Base-by-base conservation (phyloP, 2,329 filamentous ascomycete species). In the Fusarium sterilihyphosum region DNA sequence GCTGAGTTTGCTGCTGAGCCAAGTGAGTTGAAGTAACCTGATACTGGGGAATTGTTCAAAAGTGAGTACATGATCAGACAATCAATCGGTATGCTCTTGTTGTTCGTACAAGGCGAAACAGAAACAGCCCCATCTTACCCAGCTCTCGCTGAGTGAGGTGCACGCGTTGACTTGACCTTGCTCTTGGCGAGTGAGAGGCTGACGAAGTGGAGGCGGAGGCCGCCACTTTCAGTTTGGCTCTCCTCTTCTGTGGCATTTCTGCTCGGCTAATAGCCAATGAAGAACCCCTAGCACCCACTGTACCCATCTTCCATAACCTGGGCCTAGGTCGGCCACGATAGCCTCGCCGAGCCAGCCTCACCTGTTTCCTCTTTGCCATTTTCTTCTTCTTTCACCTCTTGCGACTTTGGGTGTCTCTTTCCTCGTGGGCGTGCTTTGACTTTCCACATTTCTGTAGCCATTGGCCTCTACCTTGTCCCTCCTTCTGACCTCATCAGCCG, bases 341-440 rank as follows among this genome's bases (percentile, higher is more conserved):
- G 77, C 77, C 77, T 79, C 72, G 77, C 75, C 65, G 69, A 71
- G 73, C 75, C 76, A 78, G 78, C 78, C 78, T 80, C 77, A 75
- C 77, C 76, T 71, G 73, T 60, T 68, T 66, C 37, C 61, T 26
- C 60, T 56, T 37, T 61, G 50, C 61, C 65, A 63, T 65, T 62
- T 61, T 46, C 70, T 63, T 53, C 52, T 46, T 50, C 61, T 63
- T 50, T 60, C 60, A 62, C 50, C 59, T 61, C 47, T 54, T 47
- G 57, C 67, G 68, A 71, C 61, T 38, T 44, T 41, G 57, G 41
- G 20, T 52, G 43, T 60, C 60, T 70, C 20, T 61, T 59, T 72
- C 38, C 52, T 59, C 33, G 63, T 62, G 72, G 72, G 41, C 26
- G 57, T 33, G 64, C 56, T 61, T 63, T 54, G 63, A 49, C 44